Evolutionary conservation across 805 yeast genomes (phyloP), one percentile per base, ranked within the genome.

Genomic region (Hyphopichia homilentoma): DNA sequence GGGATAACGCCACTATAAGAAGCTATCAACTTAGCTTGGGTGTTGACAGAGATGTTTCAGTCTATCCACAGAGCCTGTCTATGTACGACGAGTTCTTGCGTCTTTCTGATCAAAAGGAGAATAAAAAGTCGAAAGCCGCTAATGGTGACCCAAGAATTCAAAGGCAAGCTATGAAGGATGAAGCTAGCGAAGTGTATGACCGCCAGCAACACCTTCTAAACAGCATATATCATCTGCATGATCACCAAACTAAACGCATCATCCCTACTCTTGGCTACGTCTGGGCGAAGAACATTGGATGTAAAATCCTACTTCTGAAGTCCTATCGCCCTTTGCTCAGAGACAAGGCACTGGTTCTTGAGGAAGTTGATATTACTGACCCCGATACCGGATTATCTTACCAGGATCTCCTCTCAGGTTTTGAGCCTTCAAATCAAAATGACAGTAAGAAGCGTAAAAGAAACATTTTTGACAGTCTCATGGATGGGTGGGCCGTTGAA

Each of bases 1-100:
- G 95, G 95, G 79, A 75, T 39, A 61, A 62, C 35, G 54, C 58
- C 1, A 50, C 59, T 13, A 63, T 69, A 6, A 33, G 25, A 21
- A 29, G 31, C 7, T 43, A 35, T 29, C 51, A 45, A 21, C 25
- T 16, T 28, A 6, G 22, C n/a, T 5, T 20, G 19, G 26, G 24
- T 22, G 5, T 27, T 20, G 12, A 16, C 19, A 13, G 16, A 12
- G 17, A 24, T 3, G 22, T 27, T 14, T 14, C 16, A 16, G 12
- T 40, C 6, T 28, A 35, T 33, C 31, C 38, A 18, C 28, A 26
- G 12, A 39, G 39, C 11, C 18, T 27, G 15, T n/a, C n/a, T n/a
- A n/a, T n/a, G n/a, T n/a, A n/a, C n/a, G n/a, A n/a, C n/a, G n/a
- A n/a, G n/a, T n/a, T n/a, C n/a, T n/a, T n/a, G n/a, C n/a, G n/a